Conservation (phyloP, 331 rosid genomes). For the Rosa hybrid region DNA sequence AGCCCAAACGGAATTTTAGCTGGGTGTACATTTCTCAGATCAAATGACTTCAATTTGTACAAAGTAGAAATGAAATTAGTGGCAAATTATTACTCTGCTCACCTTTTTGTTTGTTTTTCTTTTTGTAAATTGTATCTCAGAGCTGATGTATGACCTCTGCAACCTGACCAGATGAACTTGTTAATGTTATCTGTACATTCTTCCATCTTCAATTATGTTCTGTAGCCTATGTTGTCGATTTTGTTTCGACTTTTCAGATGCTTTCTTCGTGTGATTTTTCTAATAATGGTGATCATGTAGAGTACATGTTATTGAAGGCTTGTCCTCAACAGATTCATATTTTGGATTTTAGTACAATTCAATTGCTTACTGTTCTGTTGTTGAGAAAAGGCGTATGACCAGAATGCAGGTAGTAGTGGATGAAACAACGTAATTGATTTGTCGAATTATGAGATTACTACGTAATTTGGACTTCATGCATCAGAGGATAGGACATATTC, state of each 20-base stretch:
- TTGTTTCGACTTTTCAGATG: not conserved
- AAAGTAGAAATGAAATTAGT: constrained; percentile 31
- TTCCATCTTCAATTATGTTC: not conserved
- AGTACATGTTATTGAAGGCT: not conserved
- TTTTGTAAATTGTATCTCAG: constrained; percentile 37
- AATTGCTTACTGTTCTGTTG: not conserved
- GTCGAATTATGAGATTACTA: not conserved
- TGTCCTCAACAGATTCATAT: not conserved
- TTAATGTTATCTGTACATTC: constrained; percentile 22
- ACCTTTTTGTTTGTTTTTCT: constrained; percentile 17
- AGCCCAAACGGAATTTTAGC: constrained; percentile 28
- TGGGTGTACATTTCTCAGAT: constrained; percentile 38
- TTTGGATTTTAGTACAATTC: not conserved
- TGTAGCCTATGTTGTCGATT: not conserved
- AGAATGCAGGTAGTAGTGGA: not conserved
- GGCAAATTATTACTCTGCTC: constrained; percentile 1
- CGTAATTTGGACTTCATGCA: not conserved
- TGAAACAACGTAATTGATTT: not conserved
- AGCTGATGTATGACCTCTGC: constrained; percentile 17
- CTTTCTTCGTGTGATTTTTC: not conserved
- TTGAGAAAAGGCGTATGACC: not conserved
- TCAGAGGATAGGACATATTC: not conserved
- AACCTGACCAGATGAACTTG: constrained; percentile 16
- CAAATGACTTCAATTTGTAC: constrained; percentile 35
- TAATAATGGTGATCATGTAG: not conserved